Base-by-base conservation (phyloP, 2,329 filamentous ascomycete species). In the Byssothecium circinans region DNA sequence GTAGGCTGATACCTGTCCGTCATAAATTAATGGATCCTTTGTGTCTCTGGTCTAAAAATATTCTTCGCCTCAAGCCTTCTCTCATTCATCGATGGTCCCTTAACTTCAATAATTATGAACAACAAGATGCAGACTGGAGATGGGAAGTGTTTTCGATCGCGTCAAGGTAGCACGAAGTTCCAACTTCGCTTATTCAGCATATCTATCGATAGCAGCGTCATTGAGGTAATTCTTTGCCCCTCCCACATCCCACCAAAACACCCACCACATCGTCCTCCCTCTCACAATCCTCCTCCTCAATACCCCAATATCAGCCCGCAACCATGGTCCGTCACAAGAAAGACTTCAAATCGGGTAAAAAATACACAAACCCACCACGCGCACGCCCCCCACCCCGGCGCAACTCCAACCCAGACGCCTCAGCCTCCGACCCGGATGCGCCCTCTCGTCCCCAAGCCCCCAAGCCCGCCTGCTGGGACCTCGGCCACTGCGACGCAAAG, bases 401-500 rank as follows among this genome's bases (percentile, higher is more conserved):
- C 53, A 52, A 56, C 41, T 59, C 51, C 22, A 50, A 56, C 41
- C 58, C 51, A 22, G 53, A 60, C 38, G 51, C 58, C 17, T 41
- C 55, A 20, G 22, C 20, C n/a, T 30, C 22, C 14, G 17, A 17
- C 35, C 11, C 41, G 14, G 38, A 41, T 15, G 61, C 56, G 32
- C 52, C 58, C 38, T 48, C 57, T 30, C 64, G 64, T 43, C 58
- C 68, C 48, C 47, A 52, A 59, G 55, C 84, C 74, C 96, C 91
- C 81, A 95, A 95, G 74, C 92, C 94, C 40, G 94, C 92, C 49
- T 96, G 92, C 71, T 99, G 94, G 94, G 94, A 99, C 67, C 80
- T 99, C 27, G 92, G 91, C 53, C 94, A 99, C 76, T 99, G 94
- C 77, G 94, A 99, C 67, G 90, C 92, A 8, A 97, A 96, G 73